phyloP scores from a whole-genome alignment of 495 filamentous ascomycete species.

The Neurospora sp. region DNA sequence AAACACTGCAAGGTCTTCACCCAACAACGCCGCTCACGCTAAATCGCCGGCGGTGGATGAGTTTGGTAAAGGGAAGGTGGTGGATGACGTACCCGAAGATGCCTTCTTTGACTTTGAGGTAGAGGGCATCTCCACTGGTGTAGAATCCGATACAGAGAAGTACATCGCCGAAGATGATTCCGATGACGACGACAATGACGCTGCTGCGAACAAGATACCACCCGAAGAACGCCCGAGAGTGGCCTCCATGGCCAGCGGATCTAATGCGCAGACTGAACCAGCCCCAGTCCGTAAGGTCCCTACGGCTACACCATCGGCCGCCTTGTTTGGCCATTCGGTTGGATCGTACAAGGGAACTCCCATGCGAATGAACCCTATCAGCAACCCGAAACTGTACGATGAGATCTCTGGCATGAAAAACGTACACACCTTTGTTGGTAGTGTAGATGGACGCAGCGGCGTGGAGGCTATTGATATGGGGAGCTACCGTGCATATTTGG shows the following conservation, averaged over 20 bases:
- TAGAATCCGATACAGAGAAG: conserved; percentile 6
- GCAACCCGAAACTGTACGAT: conserved; percentile 30
- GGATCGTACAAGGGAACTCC: conserved; percentile 37
- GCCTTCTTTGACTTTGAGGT: conserved; percentile 20
- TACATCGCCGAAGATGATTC: conserved; percentile 9
- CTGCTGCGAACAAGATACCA: conserved; percentile 1
- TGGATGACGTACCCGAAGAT: conserved; percentile 10
- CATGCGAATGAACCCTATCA: conserved; percentile 22
- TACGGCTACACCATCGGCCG: conserved; percentile 15
- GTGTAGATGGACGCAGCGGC: conserved; percentile 31
- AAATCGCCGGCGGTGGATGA: background rate
- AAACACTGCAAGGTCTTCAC: background rate
- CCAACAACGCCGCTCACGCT: background rate
- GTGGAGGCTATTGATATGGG: conserved; percentile 27
- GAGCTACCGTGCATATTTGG: conserved; percentile 23
- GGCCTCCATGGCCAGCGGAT: background rate
- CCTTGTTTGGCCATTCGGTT: conserved; percentile 17
- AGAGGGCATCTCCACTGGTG: background rate
- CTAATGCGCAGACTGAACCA: background rate
- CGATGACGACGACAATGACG: conserved; percentile 15
- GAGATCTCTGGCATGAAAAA: conserved; percentile 36
- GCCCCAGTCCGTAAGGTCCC: conserved; percentile 2
- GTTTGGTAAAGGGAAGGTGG: background rate
- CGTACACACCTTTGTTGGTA: conserved; percentile 34
- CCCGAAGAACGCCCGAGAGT: background rate